Conservation (phyloP, 768 basidiomycete genomes). For the Coprinopsis cinerea region DNA sequence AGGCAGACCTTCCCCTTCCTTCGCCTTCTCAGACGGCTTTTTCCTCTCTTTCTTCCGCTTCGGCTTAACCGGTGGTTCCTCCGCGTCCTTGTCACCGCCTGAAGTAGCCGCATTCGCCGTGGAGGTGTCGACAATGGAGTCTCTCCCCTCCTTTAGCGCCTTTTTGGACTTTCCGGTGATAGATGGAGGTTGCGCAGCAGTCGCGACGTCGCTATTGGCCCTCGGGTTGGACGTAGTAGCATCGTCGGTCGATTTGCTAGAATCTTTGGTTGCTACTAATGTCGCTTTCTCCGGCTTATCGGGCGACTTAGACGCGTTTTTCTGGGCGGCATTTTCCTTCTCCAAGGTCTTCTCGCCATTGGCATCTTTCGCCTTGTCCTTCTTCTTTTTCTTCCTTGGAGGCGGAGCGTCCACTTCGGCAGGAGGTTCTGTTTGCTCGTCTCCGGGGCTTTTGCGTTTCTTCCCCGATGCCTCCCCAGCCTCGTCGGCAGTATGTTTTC, state of each 20-base stretch:
- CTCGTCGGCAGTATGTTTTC: constrained; percentile 6
- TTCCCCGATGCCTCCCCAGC: not conserved
- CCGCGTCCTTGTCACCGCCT: no score
- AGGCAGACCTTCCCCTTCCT: not conserved
- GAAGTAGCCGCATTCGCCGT: no score
- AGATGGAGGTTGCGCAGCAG: no score
- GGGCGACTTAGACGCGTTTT: no score
- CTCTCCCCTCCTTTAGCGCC: no score
- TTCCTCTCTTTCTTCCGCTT: constrained; percentile 2
- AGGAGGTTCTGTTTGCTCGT: not conserved
- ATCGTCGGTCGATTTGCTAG: not conserved
- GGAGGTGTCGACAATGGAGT: no score
- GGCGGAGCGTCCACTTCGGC: not conserved
- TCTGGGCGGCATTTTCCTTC: not conserved
- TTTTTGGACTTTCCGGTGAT: no score
- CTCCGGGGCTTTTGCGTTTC: not conserved
- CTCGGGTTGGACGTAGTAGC: not conserved
- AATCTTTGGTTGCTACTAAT: not conserved
- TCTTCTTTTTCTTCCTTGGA: constrained; percentile 14
- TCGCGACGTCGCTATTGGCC: not conserved
- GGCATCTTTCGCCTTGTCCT: constrained; percentile 3
- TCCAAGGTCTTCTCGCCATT: constrained; percentile 8
- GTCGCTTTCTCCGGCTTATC: no score
- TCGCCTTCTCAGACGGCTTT: not conserved
- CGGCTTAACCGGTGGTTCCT: not conserved